phyloP scores from a whole-genome alignment of 768 basidiomycete species.

The Boletus reticulatus region DNA sequence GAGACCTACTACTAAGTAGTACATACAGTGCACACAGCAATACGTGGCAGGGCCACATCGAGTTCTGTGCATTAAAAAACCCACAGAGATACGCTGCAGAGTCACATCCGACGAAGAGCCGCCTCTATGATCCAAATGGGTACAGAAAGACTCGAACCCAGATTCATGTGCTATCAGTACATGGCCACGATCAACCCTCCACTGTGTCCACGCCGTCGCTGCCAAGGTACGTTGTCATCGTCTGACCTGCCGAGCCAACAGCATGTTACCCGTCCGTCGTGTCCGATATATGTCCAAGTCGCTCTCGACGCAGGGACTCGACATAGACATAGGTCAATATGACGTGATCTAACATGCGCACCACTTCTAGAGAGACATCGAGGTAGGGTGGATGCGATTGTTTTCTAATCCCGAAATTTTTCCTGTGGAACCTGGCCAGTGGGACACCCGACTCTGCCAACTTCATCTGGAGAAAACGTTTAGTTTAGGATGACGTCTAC shows the following conservation, averaged over 20 bases:
- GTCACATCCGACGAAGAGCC: too few relatives aligned
- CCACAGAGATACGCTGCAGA: too few relatives aligned
- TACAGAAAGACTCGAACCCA: too few relatives aligned
- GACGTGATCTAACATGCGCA: conserved; percentile 26
- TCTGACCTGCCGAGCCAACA: background rate
- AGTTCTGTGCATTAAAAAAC: too few relatives aligned
- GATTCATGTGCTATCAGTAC: too few relatives aligned
- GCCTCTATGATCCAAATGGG: too few relatives aligned
- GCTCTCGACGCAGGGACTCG: conserved; percentile 25
- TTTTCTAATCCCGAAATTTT: conserved; percentile 23
- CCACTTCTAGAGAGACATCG: conserved; percentile 17
- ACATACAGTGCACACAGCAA: too few relatives aligned
- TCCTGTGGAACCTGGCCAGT: conserved; percentile 24
- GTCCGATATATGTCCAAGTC: conserved; percentile 12
- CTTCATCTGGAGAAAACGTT: conserved; percentile 19
- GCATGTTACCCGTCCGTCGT: background rate
- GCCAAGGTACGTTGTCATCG: too few relatives aligned
- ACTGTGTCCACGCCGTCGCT: too few relatives aligned
- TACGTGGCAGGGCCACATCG: too few relatives aligned
- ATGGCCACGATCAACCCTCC: too few relatives aligned
- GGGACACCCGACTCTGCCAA: conserved; percentile 4
- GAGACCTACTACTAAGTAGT: too few relatives aligned
- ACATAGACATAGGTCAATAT: conserved; percentile 28
- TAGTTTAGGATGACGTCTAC: background rate
- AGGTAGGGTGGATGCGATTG: conserved; percentile 26